Base-by-base conservation (phyloP, 2,329 filamentous ascomycete species). In the Chrysoporthe puriensis region DNA sequence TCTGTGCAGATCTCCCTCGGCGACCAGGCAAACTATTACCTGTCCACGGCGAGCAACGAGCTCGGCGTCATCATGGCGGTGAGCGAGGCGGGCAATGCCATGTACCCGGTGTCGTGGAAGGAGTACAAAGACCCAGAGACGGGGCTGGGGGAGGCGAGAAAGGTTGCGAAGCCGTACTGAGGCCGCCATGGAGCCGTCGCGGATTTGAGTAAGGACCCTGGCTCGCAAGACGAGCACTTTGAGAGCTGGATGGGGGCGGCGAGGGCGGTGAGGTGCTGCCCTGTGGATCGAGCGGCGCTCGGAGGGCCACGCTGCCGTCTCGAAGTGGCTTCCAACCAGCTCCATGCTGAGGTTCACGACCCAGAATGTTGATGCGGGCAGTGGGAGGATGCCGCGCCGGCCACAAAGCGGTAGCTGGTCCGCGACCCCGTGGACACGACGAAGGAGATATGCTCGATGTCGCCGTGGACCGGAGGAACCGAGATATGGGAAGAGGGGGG, bases 91-190 rank as follows among this genome's bases (percentile, higher is more conserved):
- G 94, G 94, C 1, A 95, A 96, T 79, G 87, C 91, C 73, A 97
- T 98, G 94, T 91, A 91, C 74, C 95, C 96, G 1, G 87, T 97
- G 66, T 96, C 90, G 79, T 99, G 96, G 96, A 96, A 91, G 82
- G 95, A 98, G 80, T 97, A 96, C 81, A 87, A 88, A 75, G 95
- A 98, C 82, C 88, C 90, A 0, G 88, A 91, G 75, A 96, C 91
- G 7, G 94, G 93, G 3, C 76, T 83, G 58, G 88, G 84, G 72
- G 96, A 98, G 85, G 81, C 82, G 72, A 89, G 96, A 78, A 99
- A 99, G 83, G 96, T 97, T 68, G 96, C 96, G 26, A 96, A 96
- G 81, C 96, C 96, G 36, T 92, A 92, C 75, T 96, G 86, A 91
- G 68, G 32, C 36, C 1, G 16, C 3, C 3, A 6, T 18, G 2